Evolutionary conservation across 2,329 filamentous ascomycete genomes (phyloP), one percentile per base, ranked within the genome.

Genomic region (Alternaria longipes): DNA sequence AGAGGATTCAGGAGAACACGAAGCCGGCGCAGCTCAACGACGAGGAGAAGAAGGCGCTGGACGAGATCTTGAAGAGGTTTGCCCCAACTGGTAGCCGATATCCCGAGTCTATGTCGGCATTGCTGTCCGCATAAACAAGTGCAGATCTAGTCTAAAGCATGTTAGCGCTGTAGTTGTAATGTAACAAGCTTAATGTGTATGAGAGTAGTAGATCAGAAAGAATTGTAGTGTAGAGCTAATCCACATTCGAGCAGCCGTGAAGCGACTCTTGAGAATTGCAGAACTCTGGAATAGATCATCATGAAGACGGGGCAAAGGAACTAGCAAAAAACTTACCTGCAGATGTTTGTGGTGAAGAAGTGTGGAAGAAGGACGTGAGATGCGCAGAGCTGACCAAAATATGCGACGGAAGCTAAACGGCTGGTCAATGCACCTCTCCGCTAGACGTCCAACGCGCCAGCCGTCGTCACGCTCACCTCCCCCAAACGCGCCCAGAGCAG

Each of bases 1-100:
- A 79, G 38, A 82, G 88, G 22, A 82, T 91, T 11, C 69, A 80
- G n/a, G 89, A 91, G 81, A 91, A 91, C 67, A 77, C 81, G 32
- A 83, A 81, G 90, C 64, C 88, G 85, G 78, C 83, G 20, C 75
- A 80, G 36, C 72, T 86, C 40, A 80, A 71, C 51, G 80, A 82
- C n/a, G 76, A 78, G 32, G 83, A 85, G 50, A 65, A 86, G 75
- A 81, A 81, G 45, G 83, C 84, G 68, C 80, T 88, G 54, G 81
- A 84, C 41, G 78, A 80, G 18, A 81, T 88, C 58, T 62, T 87
- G 62, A 82, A 83, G 63, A 81, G 79, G 55, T 75, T 83, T 40
- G 72, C 79, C 46, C 71, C 83, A 30, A 66, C 73, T 8, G 83
- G 83, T 30, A 78, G 63, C 4, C 73, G 83, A 56, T 84, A 84